Base-by-base conservation (phyloP, 2,329 filamentous ascomycete species). In the Rhinocladiella mackenziei region DNA sequence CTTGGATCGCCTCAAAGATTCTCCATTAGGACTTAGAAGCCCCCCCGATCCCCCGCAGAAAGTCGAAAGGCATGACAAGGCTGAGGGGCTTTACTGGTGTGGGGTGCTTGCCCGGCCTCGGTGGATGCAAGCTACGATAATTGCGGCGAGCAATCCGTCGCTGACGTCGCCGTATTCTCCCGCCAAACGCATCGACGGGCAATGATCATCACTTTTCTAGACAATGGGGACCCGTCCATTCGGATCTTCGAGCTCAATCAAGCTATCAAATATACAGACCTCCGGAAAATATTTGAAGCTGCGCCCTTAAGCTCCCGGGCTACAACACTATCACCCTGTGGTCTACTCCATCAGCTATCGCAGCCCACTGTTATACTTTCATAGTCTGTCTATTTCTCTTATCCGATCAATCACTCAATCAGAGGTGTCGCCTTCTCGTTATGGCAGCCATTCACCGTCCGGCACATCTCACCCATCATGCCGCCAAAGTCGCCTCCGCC, bases 401-500 rank as follows among this genome's bases (percentile, higher is more conserved):
- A 10, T 13, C 25, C 36, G 10, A 31, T 30, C 37, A 25, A 20
- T 22, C n/a, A 38, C 6, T 11, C 30, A 4, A 23, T 8, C 22
- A 14, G 23, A n/a, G n/a, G 15, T 18, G 29, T n/a, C 25, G 17
- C 19, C 18, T 30, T 10, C 25, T 30, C 17, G 26, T 13, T 1
- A 53, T 50, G 48, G 44, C 48, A 5, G 51, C 45, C 11, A 47
- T 56, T 40, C 49, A 56, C 42, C 45, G 44, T 10, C 46, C 55
- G 5, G 53, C 42, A 4, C 53, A 56, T 15, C 45, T 57, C 37
- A 58, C 48, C 3, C 55, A 53, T 37, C 40, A 50, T 31, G 56
- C 55, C 25, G 49, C 56, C 22, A 55, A 56, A 42, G n/a, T 55
- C n/a, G 55, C 56, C 32, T 56, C 54, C 41, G 48, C 51, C 1